Evolutionary conservation across 2,329 filamentous ascomycete species (phyloP), one percentile per base, ranked within the genome.

Genomic region (Periconia sp.): DNA sequence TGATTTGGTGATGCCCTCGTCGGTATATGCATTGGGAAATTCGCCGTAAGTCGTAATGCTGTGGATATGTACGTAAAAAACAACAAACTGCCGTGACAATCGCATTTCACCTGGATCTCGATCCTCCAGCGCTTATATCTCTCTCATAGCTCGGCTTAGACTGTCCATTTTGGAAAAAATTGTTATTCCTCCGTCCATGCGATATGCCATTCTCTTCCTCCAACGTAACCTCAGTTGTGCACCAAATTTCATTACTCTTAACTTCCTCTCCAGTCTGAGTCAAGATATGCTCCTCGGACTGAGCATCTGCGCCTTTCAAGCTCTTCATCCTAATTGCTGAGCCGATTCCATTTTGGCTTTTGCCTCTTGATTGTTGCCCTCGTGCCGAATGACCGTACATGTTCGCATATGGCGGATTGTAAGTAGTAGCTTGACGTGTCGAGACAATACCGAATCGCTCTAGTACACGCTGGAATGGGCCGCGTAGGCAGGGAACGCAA

Each of bases 401-500:
- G 11, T 53, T 36, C 17, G 43, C 46, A 21, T 50, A 52, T 2
- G 21, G 25, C 19, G 23, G 37, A 17, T 26, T 35, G 34, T 47
- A 52, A 10, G 44, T 40, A 3, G 40, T 34, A 18, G 39, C 40
- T 9, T 36, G 36, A 6, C 32, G 33, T 3, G 36, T 29, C 0
- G 47, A 32, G 3, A 32, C 43, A 29, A 55, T 29, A 22, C 52
- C 52, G 28, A 55, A 46, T 32, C 51, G 29, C 16, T 40, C 29
- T 10, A 57, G 50, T 4, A 31, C 28, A 18, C 41, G 37, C 34
- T 57, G 54, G 44, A 59, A 57, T 1, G 49, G 56, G 2, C 43
- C 47, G 11, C 50, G 48, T 10, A 59, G 31, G 28, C 54, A 57
- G 2, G 54, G 56, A 7, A 59, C 36, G 21, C 56, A 56, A 3